These are phyloP conservation scores for Rosa lucieae DNA, from an alignment of 306 rosid species.

Conservation along the genomic window DNA sequence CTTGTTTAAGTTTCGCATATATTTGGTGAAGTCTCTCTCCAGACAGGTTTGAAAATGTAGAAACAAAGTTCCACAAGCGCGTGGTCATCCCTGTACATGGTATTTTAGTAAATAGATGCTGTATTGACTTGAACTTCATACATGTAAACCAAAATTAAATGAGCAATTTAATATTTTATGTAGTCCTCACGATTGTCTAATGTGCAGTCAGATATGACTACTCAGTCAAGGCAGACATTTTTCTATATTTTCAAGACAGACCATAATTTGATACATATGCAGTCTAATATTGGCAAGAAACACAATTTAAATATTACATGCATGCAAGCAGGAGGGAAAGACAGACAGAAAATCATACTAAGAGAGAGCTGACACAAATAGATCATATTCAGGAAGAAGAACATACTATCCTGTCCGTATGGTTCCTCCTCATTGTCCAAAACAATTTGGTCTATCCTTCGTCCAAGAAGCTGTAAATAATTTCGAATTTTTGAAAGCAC, in stretches of 20 bases:
- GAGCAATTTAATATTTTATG: neutral
- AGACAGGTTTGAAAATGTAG: conserved; percentile 90
- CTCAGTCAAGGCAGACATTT: neutral
- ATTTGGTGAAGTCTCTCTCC: conserved; percentile 96
- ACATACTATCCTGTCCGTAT: conserved; percentile 90
- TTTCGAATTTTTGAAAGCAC: conserved; percentile 89
- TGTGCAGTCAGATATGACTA: neutral
- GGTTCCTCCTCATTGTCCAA: conserved; percentile 78
- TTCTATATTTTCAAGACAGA: neutral
- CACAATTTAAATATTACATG: neutral
- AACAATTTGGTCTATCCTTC: conserved; percentile 86
- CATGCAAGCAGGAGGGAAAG: neutral
- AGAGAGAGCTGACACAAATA: neutral
- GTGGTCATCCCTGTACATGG: conserved; percentile 81
- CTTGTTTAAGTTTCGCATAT: conserved; percentile 82
- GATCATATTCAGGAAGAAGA: conserved; percentile 12
- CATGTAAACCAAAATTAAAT: neutral
- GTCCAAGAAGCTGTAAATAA: conserved; percentile 95
- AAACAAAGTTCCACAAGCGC: conserved; percentile 96
- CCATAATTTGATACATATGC: neutral
- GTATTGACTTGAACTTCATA: neutral
- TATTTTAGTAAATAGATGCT: conserved; percentile 1
- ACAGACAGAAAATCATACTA: neutral
- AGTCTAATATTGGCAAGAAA: neutral
- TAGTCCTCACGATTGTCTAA: neutral